phyloP scores from a whole-genome alignment of 2,329 filamentous ascomycete genomes.

The Metarhizium anisopliae region DNA sequence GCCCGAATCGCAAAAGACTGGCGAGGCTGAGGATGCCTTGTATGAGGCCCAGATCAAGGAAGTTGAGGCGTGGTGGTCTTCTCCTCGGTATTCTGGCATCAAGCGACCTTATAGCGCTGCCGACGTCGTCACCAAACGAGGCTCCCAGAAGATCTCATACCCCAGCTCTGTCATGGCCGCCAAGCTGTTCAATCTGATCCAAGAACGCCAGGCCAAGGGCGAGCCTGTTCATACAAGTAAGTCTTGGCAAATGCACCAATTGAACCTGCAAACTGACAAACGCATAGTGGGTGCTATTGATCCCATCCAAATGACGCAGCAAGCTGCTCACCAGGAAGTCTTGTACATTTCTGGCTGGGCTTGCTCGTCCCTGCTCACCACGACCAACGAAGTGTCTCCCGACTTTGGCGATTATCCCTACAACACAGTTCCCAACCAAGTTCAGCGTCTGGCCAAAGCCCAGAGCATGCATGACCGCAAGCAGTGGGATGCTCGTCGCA shows the following conservation, averaged over 20 bases:
- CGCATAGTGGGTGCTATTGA: slow-evolving; percentile 85
- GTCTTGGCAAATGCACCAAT: slow-evolving; percentile 16
- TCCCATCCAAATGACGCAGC: slow-evolving; percentile 98
- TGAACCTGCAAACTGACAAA: neutral
- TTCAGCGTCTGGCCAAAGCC: slow-evolving; percentile 90
- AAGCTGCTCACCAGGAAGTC: slow-evolving; percentile 90
- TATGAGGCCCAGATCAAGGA: slow-evolving; percentile 78
- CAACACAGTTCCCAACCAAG: slow-evolving; percentile 97
- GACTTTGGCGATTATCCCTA: slow-evolving; percentile 99
- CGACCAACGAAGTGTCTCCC: slow-evolving; percentile 93
- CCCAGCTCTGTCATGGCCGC: slow-evolving; percentile 90
- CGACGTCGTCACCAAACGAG: slow-evolving; percentile 89
- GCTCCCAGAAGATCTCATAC: slow-evolving; percentile 77
- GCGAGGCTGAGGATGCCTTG: slow-evolving; percentile 72
- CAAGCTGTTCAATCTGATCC: slow-evolving; percentile 86
- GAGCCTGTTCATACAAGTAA: slow-evolving; percentile 88
- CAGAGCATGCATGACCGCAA: slow-evolving; percentile 96
- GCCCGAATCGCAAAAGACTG: slow-evolving; percentile 66
- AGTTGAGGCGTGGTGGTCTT: slow-evolving; percentile 85
- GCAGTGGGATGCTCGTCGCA: slow-evolving; percentile 79
- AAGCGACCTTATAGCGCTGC: slow-evolving; percentile 83
- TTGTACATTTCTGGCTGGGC: slow-evolving; percentile 97
- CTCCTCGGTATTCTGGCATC: slow-evolving; percentile 78
- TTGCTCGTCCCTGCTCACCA: slow-evolving; percentile 85
- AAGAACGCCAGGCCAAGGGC: slow-evolving; percentile 66